A percentile compares a stretch with the other conserved stretches of the same genome.
phyloP scores from a whole-genome alignment of 305 asterid genomes.

The Withania somnifera region DNA sequence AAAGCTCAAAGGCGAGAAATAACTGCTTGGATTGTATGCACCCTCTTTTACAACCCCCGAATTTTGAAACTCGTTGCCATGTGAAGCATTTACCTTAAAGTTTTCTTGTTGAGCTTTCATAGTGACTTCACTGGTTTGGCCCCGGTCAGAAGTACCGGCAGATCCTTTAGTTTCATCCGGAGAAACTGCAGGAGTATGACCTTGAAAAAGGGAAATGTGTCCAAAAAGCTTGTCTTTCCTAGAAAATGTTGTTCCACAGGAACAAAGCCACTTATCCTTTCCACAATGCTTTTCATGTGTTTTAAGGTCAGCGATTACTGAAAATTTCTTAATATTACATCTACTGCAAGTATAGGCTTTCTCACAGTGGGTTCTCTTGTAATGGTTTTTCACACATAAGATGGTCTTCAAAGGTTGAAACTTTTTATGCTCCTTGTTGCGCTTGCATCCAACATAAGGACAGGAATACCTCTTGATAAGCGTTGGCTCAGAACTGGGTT shows the following conservation, averaged over 20 bases:
- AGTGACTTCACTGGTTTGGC: not conserved
- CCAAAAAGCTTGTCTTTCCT: conserved; percentile 94
- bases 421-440: conserved; percentile 78
- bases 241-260: conserved; percentile 91
- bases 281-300: conserved; percentile 96
- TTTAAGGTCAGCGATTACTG: conserved; percentile 82
- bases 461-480: conserved; percentile 79
- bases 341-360: conserved; percentile 80
- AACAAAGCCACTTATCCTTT: conserved; percentile 82
- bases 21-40: conserved; percentile 22
- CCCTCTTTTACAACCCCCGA: conserved; percentile 30
- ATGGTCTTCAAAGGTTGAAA: conserved; percentile 83
- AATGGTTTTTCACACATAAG: conserved; percentile 79
- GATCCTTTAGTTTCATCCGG: conserved; percentile 46
- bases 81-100: conserved; percentile 19
- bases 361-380: conserved; percentile 90
- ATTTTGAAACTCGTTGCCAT: not conserved
- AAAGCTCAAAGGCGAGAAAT: conserved; percentile 49
- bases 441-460: conserved; percentile 79
- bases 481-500: conserved; percentile 36
- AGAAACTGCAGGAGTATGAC: conserved; percentile 84
- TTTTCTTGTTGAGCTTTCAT: conserved; percentile 14
- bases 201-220: conserved; percentile 77
- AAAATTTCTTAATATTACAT: conserved; percentile 72
- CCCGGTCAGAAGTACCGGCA: not conserved